Percentiles rank a stretch among this genome's conserved stretches.
Conservation (phyloP, 331 rosid species). For the Rhamnella rubrinervis region DNA sequence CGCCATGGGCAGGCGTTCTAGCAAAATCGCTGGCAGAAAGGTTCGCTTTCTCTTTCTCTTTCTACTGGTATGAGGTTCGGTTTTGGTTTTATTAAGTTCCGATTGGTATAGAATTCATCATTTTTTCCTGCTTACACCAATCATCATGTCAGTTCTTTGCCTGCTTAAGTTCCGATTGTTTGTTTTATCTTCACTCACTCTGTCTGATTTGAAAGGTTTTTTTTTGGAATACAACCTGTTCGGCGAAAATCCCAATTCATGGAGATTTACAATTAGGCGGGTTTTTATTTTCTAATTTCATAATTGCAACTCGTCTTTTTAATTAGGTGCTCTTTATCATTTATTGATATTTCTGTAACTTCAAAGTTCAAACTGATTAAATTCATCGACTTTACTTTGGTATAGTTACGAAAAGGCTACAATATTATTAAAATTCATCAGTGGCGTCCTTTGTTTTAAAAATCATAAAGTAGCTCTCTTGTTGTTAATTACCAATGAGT, state of each 20-base stretch:
- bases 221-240: constrained; percentile 36
- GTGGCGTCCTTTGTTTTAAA: too few species aligned
- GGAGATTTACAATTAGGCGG: not conserved
- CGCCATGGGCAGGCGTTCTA: constrained; percentile 92
- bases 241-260: constrained; percentile 37
- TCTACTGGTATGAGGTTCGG: not conserved
- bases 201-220: not conserved
- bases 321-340: not conserved
- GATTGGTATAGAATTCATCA: not conserved
- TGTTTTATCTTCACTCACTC: too few species aligned
- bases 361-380: too few species aligned
- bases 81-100: not conserved
- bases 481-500: too few species aligned
- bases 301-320: not conserved
- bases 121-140: not conserved
- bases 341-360: not conserved
- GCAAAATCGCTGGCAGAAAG: constrained; percentile 95
- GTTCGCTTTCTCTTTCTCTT: constrained; percentile 23
- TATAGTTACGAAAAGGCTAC: too few species aligned
- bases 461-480: too few species aligned
- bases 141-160: too few species aligned
- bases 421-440: too few species aligned
- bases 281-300: not conserved
- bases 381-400: too few species aligned
- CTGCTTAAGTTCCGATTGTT: too few species aligned